A percentile compares a stretch with the other conserved stretches of the same genome.
phyloP scores from a whole-genome alignment of 2,329 filamentous ascomycete genomes.

The Onygenales sp. region DNA sequence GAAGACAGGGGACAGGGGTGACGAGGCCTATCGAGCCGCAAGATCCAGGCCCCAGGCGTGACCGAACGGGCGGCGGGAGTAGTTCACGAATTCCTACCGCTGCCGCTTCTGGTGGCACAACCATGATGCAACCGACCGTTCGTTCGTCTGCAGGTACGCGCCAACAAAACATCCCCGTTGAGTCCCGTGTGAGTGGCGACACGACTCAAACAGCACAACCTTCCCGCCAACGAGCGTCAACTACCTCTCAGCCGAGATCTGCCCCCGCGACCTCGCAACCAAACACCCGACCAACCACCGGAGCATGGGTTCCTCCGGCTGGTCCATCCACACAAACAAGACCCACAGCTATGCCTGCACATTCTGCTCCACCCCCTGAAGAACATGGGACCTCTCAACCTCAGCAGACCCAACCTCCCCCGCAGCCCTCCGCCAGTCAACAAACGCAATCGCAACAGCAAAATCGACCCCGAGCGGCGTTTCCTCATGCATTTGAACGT shows the following conservation, averaged over 20 bases:
- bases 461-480: constrained; percentile 49
- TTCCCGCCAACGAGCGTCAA: constrained; percentile 5
- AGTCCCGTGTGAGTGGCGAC: constrained; percentile 1
- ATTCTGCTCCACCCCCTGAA: constrained; percentile 1
- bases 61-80: background rate
- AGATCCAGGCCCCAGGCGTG: constrained; percentile 4
- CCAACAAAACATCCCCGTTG: background rate
- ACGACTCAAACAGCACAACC: constrained; percentile 5
- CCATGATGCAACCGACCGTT: background rate
- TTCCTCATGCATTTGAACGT: constrained; percentile 93
- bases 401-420: background rate
- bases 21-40: constrained; percentile 6
- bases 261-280: constrained; percentile 1
- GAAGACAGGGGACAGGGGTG: constrained; percentile 8
- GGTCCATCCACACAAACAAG: constrained; percentile 4
- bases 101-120: constrained; percentile 1
- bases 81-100: constrained; percentile 1
- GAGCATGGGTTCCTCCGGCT: constrained; percentile 1
- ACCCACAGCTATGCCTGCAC: background rate
- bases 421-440: background rate
- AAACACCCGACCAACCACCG: background rate
- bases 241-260: constrained; percentile 9
- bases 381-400: constrained; percentile 1
- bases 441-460: constrained; percentile 8
- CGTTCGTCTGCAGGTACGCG: background rate